Base-by-base conservation (phyloP, 768 basidiomycete species). In the Galerina sulciceps region DNA sequence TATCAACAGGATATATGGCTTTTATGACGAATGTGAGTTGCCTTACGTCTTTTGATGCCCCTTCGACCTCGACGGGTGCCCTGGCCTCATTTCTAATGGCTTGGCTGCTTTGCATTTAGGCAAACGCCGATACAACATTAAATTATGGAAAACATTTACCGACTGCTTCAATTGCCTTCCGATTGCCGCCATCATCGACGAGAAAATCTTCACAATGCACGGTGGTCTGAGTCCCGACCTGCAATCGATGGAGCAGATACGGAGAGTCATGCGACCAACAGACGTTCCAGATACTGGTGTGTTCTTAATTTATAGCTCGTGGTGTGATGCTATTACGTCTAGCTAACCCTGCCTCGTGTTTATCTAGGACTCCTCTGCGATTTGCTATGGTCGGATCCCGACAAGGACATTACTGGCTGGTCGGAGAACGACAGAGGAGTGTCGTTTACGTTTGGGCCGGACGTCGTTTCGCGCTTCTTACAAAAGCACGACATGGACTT, bases 181-280 rank as follows among this genome's bases (percentile, higher is more conserved):
- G 37, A 98, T 99, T 74, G 96, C 96, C 47, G 96, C 96, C 67
- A 98, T 99, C 77, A 98, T 99, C 74, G 96, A 99, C 78, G 96
- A 99, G 79, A 99, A 99, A 81, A 99, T 99, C 73, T 98, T 99
- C 76, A 97, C 95, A 50, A 99, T 99, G 96, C 96, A 99, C 69
- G 96, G 96, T 54, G 96, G 96, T 50, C 81, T 98, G 65, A 95
- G 93, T 74, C 96, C 96, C 44, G 96, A 98, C 76, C 80, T 99
- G 61, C 96, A 98, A 81, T 94, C 93, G 70, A 97, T 99, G 96
- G 96, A 99, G 77, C 96, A 99, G 81, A 99, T 99, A 84, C 85
- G 96, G 73, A 85, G 96, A 73, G 94, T 99, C 52, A 98, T 98
- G 96, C 82, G 96, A 77, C 96, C 96, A 41, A 99, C 96, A 52